Conservation (phyloP, 2,329 filamentous ascomycete species). For the Calonectria honghensis region DNA sequence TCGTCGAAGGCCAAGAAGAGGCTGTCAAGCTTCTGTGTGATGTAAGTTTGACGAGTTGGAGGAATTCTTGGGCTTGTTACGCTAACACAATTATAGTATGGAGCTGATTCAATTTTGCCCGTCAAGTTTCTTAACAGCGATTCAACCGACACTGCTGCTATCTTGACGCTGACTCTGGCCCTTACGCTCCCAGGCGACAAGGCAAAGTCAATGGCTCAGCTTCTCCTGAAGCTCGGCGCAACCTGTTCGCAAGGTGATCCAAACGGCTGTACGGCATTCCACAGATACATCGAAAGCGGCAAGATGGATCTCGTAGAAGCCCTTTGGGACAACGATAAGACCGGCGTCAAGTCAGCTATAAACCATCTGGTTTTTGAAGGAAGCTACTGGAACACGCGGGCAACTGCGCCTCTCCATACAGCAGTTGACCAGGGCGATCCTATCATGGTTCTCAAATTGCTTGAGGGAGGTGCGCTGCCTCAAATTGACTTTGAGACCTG, state of each 20-base stretch:
- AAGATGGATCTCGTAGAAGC: slow-evolving; percentile 69
- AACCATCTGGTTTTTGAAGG: slow-evolving; percentile 75
- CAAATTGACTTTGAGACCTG: slow-evolving; percentile 79
- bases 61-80: background rate
- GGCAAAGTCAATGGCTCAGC: slow-evolving; percentile 78
- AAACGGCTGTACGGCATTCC: slow-evolving; percentile 78
- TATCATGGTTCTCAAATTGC: slow-evolving; percentile 74
- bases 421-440: slow-evolving; percentile 74
- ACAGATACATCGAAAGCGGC: slow-evolving; percentile 75
- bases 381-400: slow-evolving; percentile 57
- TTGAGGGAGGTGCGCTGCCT: slow-evolving; percentile 77
- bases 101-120: slow-evolving; percentile 84
- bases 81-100: slow-evolving; percentile 73
- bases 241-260: slow-evolving; percentile 83
- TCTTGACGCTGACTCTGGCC: slow-evolving; percentile 82
- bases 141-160: slow-evolving; percentile 73
- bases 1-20: slow-evolving; percentile 81
- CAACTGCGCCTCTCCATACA: slow-evolving; percentile 72
- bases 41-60: slow-evolving; percentile 57
- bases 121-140: slow-evolving; percentile 77
- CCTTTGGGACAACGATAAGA: slow-evolving; percentile 74
- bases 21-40: slow-evolving; percentile 82
- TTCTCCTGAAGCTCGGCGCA: slow-evolving; percentile 82
- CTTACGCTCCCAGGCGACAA: slow-evolving; percentile 77
- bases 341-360: slow-evolving; percentile 77